A percentile compares a stretch with the other conserved stretches of the same genome.
These are phyloP conservation scores for Komagataea norvegica DNA, from an alignment of 1,139 yeast genomes.

Conservation along the genomic window DNA sequence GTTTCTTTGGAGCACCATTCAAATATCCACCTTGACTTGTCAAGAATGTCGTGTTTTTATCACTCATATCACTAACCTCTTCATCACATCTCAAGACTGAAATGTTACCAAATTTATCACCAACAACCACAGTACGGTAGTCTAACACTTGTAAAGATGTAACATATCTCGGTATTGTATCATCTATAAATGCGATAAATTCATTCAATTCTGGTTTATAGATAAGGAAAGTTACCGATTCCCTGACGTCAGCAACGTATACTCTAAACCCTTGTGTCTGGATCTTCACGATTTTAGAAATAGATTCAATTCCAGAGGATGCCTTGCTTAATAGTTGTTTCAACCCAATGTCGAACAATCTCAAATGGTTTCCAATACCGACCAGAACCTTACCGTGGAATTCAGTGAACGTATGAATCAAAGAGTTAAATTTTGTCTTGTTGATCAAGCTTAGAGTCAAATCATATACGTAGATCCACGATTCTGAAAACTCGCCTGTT, in stretches of 20 bases:
- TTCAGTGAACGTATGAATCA: slow-evolving; percentile 45
- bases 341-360: slow-evolving; percentile 71
- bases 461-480: slow-evolving; percentile 36
- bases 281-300: slow-evolving; percentile 46
- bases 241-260: slow-evolving; percentile 62
- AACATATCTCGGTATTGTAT: slow-evolving; percentile 60
- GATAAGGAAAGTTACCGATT: slow-evolving; percentile 56
- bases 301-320: slow-evolving; percentile 37
- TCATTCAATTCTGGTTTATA: slow-evolving; percentile 47
- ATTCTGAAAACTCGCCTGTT: slow-evolving; percentile 31
- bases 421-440: slow-evolving; percentile 50
- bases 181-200: slow-evolving; percentile 67
- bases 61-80: slow-evolving; percentile 25
- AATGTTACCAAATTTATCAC: slow-evolving; percentile 87
- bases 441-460: slow-evolving; percentile 48
- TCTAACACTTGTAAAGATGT: slow-evolving; percentile 62
- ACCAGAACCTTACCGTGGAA: slow-evolving; percentile 63
- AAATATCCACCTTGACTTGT: slow-evolving; percentile 33
- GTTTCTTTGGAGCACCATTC: slow-evolving; percentile 52
- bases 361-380: slow-evolving; percentile 49
- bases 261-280: slow-evolving; percentile 54
- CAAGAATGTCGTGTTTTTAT: slow-evolving; percentile 29
- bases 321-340: slow-evolving; percentile 74
- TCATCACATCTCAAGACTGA: slow-evolving; percentile 60
- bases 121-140: slow-evolving; percentile 70